Evolutionary conservation across 495 filamentous ascomycete genomes (phyloP).

Genomic region (Cladorrhinum samala): DNA sequence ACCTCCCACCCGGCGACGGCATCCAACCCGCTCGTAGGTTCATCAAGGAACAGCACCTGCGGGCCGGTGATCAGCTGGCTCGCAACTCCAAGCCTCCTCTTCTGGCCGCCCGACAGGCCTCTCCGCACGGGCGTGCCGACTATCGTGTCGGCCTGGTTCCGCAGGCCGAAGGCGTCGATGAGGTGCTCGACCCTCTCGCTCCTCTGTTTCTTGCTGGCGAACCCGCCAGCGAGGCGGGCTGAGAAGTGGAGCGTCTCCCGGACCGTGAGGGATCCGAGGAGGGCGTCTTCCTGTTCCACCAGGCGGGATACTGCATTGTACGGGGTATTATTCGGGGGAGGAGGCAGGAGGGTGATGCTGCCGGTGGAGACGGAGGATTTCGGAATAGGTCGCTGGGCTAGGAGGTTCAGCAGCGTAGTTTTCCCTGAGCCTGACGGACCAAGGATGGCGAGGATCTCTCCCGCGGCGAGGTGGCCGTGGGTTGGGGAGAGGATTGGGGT

Average conservation of each 20-base stretch:
- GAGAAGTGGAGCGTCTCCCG: constrained; percentile 71
- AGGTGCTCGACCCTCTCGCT: constrained; percentile 75
- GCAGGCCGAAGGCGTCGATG: constrained; percentile 73
- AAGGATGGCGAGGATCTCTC: constrained; percentile 70
- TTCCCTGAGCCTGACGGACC: constrained; percentile 73
- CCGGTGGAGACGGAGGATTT: neutral
- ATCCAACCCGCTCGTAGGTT: constrained; percentile 76
- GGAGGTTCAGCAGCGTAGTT: constrained; percentile 68
- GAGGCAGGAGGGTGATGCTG: constrained; percentile 23
- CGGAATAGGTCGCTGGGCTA: constrained; percentile 62
- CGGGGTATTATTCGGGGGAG: constrained; percentile 35
- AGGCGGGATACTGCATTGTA: constrained; percentile 56
- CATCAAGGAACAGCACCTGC: constrained; percentile 74
- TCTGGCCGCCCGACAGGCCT: constrained; percentile 76
- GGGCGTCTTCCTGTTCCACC: constrained; percentile 80
- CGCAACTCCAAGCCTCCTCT: constrained; percentile 68
- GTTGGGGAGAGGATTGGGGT: neutral
- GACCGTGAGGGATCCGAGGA: constrained; percentile 73
- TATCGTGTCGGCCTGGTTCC: constrained; percentile 58
- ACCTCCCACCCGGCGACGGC: constrained; percentile 77
- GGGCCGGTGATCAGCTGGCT: constrained; percentile 73
- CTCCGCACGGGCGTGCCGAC: constrained; percentile 76
- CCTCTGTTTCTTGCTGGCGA: constrained; percentile 50
- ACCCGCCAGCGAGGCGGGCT: constrained; percentile 61
- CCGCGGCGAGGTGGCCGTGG: constrained; percentile 26